These are phyloP conservation scores for Colletotrichum cereale DNA, from an alignment of 2,329 filamentous ascomycete species.

Conservation along the genomic window DNA sequence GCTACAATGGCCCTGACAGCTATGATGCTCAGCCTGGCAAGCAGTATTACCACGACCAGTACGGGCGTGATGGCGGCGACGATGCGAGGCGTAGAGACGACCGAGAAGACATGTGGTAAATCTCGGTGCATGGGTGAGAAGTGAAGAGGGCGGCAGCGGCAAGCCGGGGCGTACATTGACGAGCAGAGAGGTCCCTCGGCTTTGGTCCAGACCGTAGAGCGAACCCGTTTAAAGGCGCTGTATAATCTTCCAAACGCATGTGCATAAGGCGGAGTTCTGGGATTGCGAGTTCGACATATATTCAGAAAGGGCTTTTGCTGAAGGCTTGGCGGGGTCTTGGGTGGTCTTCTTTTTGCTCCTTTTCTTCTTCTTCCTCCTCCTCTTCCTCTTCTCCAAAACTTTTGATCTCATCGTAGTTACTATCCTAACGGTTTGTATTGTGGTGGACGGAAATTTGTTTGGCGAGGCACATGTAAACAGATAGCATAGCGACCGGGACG, in stretches of 20 bases:
- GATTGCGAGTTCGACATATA: constrained; percentile 35
- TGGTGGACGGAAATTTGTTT: constrained; percentile 22
- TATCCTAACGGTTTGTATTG: constrained; percentile 17
- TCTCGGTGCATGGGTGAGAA: neutral
- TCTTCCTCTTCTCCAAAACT: neutral
- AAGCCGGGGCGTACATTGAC: constrained; percentile 17
- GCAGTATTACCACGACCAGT: constrained; percentile 56
- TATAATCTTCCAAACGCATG: constrained; percentile 34
- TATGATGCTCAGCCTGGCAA: constrained; percentile 54
- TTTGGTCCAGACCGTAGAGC: neutral
- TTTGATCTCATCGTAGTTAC: constrained; percentile 21
- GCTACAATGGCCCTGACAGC: constrained; percentile 54
- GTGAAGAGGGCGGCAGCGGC: neutral
- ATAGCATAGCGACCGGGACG: constrained; percentile 36
- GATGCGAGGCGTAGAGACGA: constrained; percentile 50
- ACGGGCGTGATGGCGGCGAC: constrained; percentile 48
- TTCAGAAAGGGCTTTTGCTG: constrained; percentile 15
- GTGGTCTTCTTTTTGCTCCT: neutral
- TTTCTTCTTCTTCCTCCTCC: neutral
- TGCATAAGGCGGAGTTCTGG: constrained; percentile 39
- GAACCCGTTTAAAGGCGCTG: constrained; percentile 17
- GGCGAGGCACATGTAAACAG: constrained; percentile 36
- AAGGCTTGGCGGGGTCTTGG: constrained; percentile 8
- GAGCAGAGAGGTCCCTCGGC: neutral
- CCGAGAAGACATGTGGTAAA: constrained; percentile 60